Evolutionary conservation across 306 rosid species (phyloP), one percentile per base, ranked within the genome.

Genomic region (Carpinus fangiana): DNA sequence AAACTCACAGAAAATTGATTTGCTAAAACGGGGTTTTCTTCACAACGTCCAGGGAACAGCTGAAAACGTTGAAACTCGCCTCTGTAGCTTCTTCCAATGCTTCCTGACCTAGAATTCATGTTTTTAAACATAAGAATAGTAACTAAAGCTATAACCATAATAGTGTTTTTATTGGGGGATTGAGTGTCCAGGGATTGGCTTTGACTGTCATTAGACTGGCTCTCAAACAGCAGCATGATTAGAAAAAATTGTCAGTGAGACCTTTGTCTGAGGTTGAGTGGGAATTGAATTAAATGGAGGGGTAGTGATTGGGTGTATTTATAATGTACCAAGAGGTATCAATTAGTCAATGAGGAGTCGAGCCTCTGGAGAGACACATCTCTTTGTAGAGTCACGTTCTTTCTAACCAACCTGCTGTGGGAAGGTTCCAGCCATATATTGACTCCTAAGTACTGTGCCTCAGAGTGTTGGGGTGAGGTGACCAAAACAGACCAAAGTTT

Each of bases 11-110:
- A 90, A 88, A 94, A 92, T 72, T 94, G 97, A 86, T 94, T 90
- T 59, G 97, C 97, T 77, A 94, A 85, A 86, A 92, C 84, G 26
- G 98, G 93, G 73, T 86, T 90, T 46, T 92, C 98, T 83, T 94
- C 90, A 55, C 95, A 92, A 50, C 16, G 57, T 75, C 75, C 74
- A 11, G 98, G 94, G 82, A 88, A 89, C 57, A 94, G 82, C 77
- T 94, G 97, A 94, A 89, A 94, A 48, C 96, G 93, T 87, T 94
- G 97, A 87, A 94, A 94, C 70, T 90, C 92, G 55, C 98, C 98
- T 84, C 70, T 83, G 73, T 82, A 89, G 84, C 93, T 87, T 88
- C 97, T 90, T 56, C 97, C 98, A 41, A 94, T 94, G 90, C 95
- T 92, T 90, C 98, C 98, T 36, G 91, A 83, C 74, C 98, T 94